Evolutionary conservation across 768 basidiomycete genomes (phyloP).

Genomic region (Boletus rufocinnamomeus): DNA sequence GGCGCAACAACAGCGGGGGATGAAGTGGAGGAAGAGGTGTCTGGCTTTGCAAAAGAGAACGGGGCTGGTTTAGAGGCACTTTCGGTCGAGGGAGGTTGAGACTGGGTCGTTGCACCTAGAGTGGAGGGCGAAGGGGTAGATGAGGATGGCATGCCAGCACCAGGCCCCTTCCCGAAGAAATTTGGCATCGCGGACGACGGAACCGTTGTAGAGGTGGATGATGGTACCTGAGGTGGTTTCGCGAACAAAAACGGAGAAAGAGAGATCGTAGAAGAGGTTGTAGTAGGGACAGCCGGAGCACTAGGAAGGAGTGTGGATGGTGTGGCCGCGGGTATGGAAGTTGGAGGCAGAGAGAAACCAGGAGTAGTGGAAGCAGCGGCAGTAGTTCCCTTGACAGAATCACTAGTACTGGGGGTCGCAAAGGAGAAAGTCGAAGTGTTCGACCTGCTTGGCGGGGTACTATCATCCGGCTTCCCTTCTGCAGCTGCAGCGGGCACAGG

Average conservation of each 20-base stretch:
- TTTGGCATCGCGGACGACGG: slow-evolving; percentile 26
- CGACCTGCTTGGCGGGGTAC: slow-evolving; percentile 18
- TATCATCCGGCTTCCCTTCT: slow-evolving; percentile 9
- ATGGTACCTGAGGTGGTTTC: slow-evolving; percentile 16
- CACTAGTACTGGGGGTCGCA: slow-evolving; percentile 2
- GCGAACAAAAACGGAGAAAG: slow-evolving; percentile 19
- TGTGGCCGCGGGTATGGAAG: slow-evolving; percentile 28
- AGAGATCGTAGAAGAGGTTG: slow-evolving; percentile 12
- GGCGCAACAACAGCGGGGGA: slow-evolving; percentile 11
- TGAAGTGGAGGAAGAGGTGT: slow-evolving; percentile 29
- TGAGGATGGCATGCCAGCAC: slow-evolving; percentile 8
- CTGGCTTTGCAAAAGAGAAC: slow-evolving; percentile 21
- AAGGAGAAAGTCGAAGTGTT: slow-evolving; percentile 20
- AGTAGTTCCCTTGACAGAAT: slow-evolving; percentile 11
- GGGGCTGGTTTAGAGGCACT: slow-evolving; percentile 12
- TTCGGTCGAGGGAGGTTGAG: slow-evolving; percentile 11
- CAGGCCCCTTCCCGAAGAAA: slow-evolving; percentile 35
- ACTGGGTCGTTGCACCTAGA: slow-evolving; percentile 9
- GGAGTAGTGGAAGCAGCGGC: slow-evolving; percentile 14
- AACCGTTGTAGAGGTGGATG: slow-evolving; percentile 2
- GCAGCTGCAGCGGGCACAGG: slow-evolving; percentile 21
- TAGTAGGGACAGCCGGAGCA: slow-evolving; percentile 10
- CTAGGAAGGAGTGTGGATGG: slow-evolving; percentile 18
- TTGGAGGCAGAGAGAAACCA: slow-evolving; percentile 26
- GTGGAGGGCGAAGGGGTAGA: slow-evolving; percentile 10